A percentile compares a stretch with the other conserved stretches of the same genome.
These are phyloP conservation scores for Globisporangium spinosum DNA, from an alignment of 352 stramenopile species.

Conservation along the genomic window DNA sequence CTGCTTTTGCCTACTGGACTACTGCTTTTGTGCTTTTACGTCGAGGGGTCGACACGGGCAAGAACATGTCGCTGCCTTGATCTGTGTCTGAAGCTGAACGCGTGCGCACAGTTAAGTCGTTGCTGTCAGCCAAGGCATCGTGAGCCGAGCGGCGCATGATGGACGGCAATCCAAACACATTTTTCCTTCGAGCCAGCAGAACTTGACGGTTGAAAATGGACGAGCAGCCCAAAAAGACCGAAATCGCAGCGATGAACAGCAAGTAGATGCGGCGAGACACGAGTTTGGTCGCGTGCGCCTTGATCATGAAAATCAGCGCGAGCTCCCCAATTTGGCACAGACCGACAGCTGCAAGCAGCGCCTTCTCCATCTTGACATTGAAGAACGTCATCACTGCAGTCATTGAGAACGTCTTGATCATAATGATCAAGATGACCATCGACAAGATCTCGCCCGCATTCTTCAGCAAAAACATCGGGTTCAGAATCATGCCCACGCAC, in stretches of 20 bases:
- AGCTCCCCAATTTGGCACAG: conserved; percentile 85
- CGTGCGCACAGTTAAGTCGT: conserved; percentile 9
- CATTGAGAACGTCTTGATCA: conserved; percentile 76
- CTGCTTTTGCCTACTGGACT: conserved; percentile 13
- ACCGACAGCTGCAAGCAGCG: conserved; percentile 65
- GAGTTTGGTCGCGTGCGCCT: conserved; percentile 78
- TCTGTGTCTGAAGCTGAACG: conserved; percentile 25
- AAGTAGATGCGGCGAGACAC: conserved; percentile 80
- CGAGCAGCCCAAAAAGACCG: conserved; percentile 79
- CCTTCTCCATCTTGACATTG: conserved; percentile 64
- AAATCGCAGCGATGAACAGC: conserved; percentile 76
- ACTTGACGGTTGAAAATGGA: conserved; percentile 75
- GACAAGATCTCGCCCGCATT: conserved; percentile 79
- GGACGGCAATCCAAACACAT: conserved; percentile 50
- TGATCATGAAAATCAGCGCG: conserved; percentile 90
- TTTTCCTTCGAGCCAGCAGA: conserved; percentile 58
- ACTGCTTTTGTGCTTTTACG: conserved; percentile 26
- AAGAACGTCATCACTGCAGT: conserved; percentile 81
- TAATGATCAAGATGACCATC: conserved; percentile 76
- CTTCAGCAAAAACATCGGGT: conserved; percentile 73
- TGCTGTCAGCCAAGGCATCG: conserved; percentile 14
- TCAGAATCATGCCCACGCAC: conserved; percentile 85
- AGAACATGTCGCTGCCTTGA: conserved; percentile 26
- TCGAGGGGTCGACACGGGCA: conserved; percentile 26
- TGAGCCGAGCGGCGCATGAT: conserved; percentile 22